Evolutionary conservation across 2,329 filamentous ascomycete species (phyloP), one percentile per base, ranked within the genome.

Genomic region (Teratosphaeria nubilosa): DNA sequence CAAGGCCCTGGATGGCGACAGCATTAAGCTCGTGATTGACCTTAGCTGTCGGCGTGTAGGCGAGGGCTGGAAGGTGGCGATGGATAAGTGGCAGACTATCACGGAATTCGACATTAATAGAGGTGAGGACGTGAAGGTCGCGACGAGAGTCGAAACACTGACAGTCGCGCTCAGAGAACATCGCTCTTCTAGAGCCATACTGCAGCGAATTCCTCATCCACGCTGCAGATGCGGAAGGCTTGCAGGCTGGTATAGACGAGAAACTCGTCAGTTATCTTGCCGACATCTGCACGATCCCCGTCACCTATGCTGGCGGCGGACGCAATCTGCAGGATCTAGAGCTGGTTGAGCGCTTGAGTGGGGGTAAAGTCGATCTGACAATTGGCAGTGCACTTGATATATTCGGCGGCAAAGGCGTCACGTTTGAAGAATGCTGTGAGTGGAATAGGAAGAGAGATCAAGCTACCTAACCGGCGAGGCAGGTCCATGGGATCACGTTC

Each of bases 31-130:
- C 54, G 92, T 99, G 64, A 91, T 99, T 71, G 94, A 99, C 70
- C 82, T 99, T 25, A 96, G 91, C 74, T 99, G 94, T 71, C 85
- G 94, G 55, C 81, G 86, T 59, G 86, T 85, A 60, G 87, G 81
- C 41, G 79, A 86, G 58, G 86, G 78, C 45, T 99, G 94, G 94
- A 91, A 88, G 68, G 94, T 99, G n/a, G 92, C 94, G 57, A 99
- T 95, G 87, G 90, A 99, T 74, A 95, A 95, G 73, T 99, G 94
- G 94, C 94, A 97, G 79, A 96, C 90, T 1, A 86, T 97, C 58
- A 97, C 94, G 1, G 90, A 96, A 68, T 95, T 96, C 85, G 90
- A 96, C 71, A 85, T 99, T 63, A 92, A 86, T 63, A 79, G 88
- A 80, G 88, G 92, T 91, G n/a, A 54, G 56, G 54, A 11, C 34